A percentile compares a stretch with the other conserved stretches of the same genome.
Conservation (phyloP, 2,329 filamentous ascomycete genomes). For the Lecanicillium sp. region DNA sequence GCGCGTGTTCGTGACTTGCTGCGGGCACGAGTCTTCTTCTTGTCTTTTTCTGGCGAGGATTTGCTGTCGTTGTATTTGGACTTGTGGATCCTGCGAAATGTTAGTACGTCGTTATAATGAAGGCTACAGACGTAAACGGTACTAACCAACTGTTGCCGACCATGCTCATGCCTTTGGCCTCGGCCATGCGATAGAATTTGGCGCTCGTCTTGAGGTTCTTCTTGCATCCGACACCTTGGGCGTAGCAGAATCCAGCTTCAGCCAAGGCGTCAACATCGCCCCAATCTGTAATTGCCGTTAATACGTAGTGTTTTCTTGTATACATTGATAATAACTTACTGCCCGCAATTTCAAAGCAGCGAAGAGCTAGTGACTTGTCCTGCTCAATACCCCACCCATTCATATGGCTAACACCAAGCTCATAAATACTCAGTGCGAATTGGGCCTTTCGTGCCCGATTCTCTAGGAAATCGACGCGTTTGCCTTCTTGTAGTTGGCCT, state of each 20-base stretch:
- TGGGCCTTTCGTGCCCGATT: constrained; percentile 82
- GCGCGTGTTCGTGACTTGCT: constrained; percentile 70
- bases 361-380: constrained; percentile 77
- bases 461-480: constrained; percentile 57
- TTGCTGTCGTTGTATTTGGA: constrained; percentile 72
- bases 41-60: constrained; percentile 33
- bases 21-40: constrained; percentile 57
- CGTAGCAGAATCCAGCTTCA: constrained; percentile 94
- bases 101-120: not conserved
- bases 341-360: constrained; percentile 94
- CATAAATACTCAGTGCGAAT: constrained; percentile 91
- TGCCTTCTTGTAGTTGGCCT: constrained; percentile 53
- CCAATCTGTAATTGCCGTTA: constrained; percentile 52
- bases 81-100: constrained; percentile 75
- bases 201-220: constrained; percentile 95
- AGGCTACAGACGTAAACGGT: not conserved
- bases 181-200: constrained; percentile 81
- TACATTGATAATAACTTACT: constrained; percentile 40
- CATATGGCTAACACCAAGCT: constrained; percentile 92
- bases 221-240: constrained; percentile 85
- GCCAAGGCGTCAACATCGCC: constrained; percentile 90
- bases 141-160: constrained; percentile 95
- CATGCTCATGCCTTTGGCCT: constrained; percentile 93
- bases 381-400: constrained; percentile 97
- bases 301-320: constrained; percentile 6